Evolutionary conservation across 176 grass and related monocot species (phyloP).

Genomic region (Zoysia japonica): DNA sequence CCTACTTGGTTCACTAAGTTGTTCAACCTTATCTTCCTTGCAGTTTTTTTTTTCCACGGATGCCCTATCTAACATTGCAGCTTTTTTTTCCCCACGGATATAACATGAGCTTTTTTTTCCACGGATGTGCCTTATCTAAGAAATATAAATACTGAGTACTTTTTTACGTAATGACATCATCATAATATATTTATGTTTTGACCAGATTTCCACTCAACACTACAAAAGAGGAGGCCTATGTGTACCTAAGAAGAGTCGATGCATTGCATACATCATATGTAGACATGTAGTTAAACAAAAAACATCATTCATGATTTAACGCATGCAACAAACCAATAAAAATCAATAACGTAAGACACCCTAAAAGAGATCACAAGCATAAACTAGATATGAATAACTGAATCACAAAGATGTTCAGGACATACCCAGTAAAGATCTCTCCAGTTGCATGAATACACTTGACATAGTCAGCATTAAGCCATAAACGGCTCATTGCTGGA

Average conservation of each 20-base stretch:
- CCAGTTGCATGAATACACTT: constrained; percentile 83
- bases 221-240: constrained; percentile 6
- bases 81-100: too few species aligned
- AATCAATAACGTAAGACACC: background rate
- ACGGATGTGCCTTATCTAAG: too few species aligned
- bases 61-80: too few species aligned
- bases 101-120: too few species aligned
- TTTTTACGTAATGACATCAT: background rate
- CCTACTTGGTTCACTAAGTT: too few species aligned
- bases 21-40: too few species aligned
- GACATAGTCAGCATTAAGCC: constrained; percentile 88
- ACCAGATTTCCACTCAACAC: background rate
- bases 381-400: background rate
- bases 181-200: background rate
- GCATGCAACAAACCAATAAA: background rate
- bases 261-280: background rate
- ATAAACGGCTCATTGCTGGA: constrained; percentile 78
- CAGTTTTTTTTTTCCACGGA: too few species aligned
- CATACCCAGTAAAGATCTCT: constrained; percentile 81
- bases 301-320: background rate
- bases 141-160: background rate
- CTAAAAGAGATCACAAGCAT: background rate
- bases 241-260: background rate
- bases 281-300: background rate
- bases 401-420: constrained; percentile 17